A percentile compares a stretch with the other conserved stretches of the same genome.
These are phyloP conservation scores for Cerioporus squamosus DNA, from an alignment of 1,284 basidiomycete species.

Conservation along the genomic window DNA sequence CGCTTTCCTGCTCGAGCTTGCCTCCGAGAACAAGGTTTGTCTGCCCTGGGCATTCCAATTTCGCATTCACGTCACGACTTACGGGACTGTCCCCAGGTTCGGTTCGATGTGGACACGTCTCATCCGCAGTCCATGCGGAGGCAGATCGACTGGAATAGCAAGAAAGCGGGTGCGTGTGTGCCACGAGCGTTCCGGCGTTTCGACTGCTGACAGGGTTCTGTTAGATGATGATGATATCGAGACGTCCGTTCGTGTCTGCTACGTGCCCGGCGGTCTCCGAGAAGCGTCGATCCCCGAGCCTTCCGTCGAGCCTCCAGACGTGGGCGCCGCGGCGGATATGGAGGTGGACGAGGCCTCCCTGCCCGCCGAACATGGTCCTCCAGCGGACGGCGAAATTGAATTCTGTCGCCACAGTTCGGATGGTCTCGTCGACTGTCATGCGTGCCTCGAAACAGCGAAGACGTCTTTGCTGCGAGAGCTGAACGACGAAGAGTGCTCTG, in stretches of 20 bases:
- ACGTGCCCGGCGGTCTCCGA: constrained; percentile 28
- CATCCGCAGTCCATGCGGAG: constrained; percentile 55
- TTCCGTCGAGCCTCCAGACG: constrained; percentile 6
- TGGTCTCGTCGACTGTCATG: constrained; percentile 59
- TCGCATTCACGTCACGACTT: not conserved
- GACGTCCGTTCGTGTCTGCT: constrained; percentile 58
- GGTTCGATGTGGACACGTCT: constrained; percentile 70
- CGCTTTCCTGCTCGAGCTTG: constrained; percentile 70
- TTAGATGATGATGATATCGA: constrained; percentile 83
- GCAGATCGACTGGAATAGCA: constrained; percentile 79
- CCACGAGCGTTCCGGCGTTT: not conserved
- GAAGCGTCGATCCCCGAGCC: constrained; percentile 9
- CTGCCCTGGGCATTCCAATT: not conserved
- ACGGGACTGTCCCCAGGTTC: constrained; percentile 47
- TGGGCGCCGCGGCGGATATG: not conserved
- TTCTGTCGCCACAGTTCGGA: constrained; percentile 52
- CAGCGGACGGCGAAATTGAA: constrained; percentile 46
- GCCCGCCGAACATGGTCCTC: constrained; percentile 48
- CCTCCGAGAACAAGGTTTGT: constrained; percentile 69
- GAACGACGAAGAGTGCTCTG: constrained; percentile 37
- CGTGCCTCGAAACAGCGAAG: constrained; percentile 56
- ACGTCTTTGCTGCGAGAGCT: constrained; percentile 40
- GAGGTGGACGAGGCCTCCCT: constrained; percentile 4
- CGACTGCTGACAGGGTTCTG: not conserved
- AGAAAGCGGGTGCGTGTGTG: constrained; percentile 70